Conservation (phyloP, 495 filamentous ascomycete genomes). For the Pseudoneurospora amorphoporcata region DNA sequence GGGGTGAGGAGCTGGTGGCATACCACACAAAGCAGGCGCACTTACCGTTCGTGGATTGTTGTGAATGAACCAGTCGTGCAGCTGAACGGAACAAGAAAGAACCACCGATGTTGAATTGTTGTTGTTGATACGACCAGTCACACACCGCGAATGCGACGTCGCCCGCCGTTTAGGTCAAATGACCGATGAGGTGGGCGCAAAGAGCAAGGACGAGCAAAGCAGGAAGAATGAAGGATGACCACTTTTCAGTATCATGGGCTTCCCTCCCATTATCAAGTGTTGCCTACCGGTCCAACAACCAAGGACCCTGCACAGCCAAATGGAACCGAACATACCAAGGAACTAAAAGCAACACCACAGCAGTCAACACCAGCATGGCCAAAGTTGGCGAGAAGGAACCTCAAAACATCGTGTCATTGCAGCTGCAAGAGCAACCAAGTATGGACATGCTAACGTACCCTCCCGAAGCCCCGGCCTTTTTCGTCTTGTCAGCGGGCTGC, state of each 20-base stretch:
- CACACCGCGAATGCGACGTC: neutral
- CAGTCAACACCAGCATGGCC: neutral
- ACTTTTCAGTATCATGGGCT: neutral
- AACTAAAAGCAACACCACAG: neutral
- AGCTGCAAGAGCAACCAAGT: neutral
- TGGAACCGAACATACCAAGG: neutral
- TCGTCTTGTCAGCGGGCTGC: neutral
- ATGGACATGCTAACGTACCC: neutral
- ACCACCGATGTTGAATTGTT: neutral
- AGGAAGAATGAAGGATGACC: neutral
- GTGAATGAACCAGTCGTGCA: neutral
- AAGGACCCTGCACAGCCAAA: neutral
- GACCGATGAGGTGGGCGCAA: neutral
- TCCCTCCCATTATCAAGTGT: neutral
- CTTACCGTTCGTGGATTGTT: neutral
- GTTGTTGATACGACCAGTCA: neutral
- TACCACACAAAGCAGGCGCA: neutral
- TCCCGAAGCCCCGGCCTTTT: neutral
- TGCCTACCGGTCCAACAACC: neutral
- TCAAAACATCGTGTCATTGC: neutral
- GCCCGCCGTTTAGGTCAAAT: neutral
- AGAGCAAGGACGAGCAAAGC: neutral
- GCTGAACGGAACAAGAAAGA: neutral
- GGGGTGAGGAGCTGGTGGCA: neutral
- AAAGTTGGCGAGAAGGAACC: neutral